phyloP scores from a whole-genome alignment of 495 filamentous ascomycete genomes.

The Massariosphaeria phaeospora region DNA sequence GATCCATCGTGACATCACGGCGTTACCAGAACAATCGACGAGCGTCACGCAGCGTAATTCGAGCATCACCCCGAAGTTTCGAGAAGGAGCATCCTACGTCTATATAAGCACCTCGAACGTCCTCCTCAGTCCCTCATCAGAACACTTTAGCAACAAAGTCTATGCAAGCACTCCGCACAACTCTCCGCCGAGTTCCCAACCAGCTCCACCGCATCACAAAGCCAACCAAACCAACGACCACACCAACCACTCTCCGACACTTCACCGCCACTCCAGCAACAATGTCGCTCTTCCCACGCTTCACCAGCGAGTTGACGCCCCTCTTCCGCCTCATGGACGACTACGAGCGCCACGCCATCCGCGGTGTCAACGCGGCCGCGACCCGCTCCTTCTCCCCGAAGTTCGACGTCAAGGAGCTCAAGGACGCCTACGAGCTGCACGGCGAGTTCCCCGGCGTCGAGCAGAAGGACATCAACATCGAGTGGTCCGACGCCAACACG shows the following conservation, averaged over 20 bases:
- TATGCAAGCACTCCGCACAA: constrained; percentile 27
- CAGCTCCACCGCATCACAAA: constrained; percentile 27
- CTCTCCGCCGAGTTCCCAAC: constrained; percentile 16
- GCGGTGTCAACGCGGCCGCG: constrained; percentile 21
- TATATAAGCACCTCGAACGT: constrained; percentile 23
- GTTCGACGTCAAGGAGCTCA: constrained; percentile 75
- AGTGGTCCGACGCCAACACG: constrained; percentile 77
- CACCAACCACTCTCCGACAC: not conserved
- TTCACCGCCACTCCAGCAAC: constrained; percentile 30
- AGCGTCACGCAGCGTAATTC: not conserved
- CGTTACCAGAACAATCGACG: not conserved
- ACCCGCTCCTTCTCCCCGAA: constrained; percentile 57
- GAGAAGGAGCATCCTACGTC: not conserved
- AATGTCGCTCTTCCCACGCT: constrained; percentile 65
- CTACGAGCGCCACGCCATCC: constrained; percentile 49
- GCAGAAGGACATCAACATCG: constrained; percentile 71
- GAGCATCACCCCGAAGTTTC: not conserved
- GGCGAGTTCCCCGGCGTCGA: constrained; percentile 84
- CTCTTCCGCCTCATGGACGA: constrained; percentile 76
- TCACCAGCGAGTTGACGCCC: constrained; percentile 53
- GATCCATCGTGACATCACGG: constrained; percentile 7
- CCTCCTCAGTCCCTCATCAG: constrained; percentile 9
- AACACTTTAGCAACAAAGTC: constrained; percentile 1
- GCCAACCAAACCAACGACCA: not conserved
- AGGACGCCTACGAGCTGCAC: constrained; percentile 68